phyloP scores from a whole-genome alignment of 192 early-diverging fungal species.

The Podochytrium sp. region DNA sequence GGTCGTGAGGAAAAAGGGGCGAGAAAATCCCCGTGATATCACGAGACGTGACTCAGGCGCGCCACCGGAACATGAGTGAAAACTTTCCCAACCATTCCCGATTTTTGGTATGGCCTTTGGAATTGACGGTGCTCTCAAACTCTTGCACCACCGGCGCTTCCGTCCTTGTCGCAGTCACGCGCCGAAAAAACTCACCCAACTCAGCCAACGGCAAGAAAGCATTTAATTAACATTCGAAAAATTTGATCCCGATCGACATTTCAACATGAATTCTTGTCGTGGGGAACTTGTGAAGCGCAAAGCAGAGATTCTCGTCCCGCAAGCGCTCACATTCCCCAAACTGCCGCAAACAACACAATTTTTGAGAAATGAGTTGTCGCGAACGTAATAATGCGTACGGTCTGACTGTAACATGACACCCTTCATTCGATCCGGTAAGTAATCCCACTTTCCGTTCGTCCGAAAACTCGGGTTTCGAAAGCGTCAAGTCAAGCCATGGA shows the following conservation, averaged over 20 bases:
- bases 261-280: constrained; percentile 39
- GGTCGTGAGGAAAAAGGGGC: no score
- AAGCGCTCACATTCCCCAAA: constrained; percentile 49
- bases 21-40: no score
- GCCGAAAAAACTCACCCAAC: constrained; percentile 9
- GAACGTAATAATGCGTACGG: constrained; percentile 13
- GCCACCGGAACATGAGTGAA: no score
- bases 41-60: no score
- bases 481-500: constrained; percentile 68
- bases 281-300: constrained; percentile 26
- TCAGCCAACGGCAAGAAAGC: constrained; percentile 5
- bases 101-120: no score
- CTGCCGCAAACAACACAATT: constrained; percentile 51
- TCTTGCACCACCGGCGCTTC: no score
- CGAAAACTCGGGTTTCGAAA: constrained; percentile 49
- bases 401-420: constrained; percentile 35
- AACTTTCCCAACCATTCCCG: no score
- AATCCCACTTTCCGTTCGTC: constrained; percentile 35
- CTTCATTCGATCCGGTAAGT: constrained; percentile 38
- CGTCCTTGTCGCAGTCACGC: no score
- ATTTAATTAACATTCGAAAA: constrained; percentile 46
- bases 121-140: no score
- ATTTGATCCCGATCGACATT: constrained; percentile 37
- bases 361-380: constrained; percentile 24
- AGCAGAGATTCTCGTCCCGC: constrained; percentile 49